Evolutionary conservation across 306 rosid genomes (phyloP), one percentile per base, ranked within the genome.

Genomic region (Begonia loranthoides): DNA sequence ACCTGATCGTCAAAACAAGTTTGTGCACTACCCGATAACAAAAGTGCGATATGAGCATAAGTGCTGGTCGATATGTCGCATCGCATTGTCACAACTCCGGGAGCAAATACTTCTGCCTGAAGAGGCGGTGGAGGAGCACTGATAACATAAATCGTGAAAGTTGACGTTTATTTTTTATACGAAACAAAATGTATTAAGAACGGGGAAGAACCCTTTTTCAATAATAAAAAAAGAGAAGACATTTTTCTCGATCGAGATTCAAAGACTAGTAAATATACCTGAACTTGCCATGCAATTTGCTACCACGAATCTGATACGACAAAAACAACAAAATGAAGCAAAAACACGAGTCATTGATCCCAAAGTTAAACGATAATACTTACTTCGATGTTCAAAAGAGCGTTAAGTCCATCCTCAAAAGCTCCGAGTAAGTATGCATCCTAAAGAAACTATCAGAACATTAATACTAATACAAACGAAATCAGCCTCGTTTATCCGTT

Each of bases 41-140:
- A 70, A 74, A 92, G 78, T 61, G 99, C 83, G 66, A 92, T 86
- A 62, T 92, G 99, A 21, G 96, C 84, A 54, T 80, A 76, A 64
- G 94, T 92, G 68, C 84, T 76, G 45, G 99, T 92, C 70, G 92
- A 73, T 22, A 92, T 68, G 73, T 92, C 99, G 62, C 99, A 92
- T 59, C 99, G 84, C 99, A 92, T 92, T 34, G 99, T 92, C 71
- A 92, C 94, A 38, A 92, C 99, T 52, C 99, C 99, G 0, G 96
- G 96, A 70, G 96, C 83, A 82, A 86, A 92, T 64, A 94, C 55
- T 22, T 86, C 94, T 5, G 94, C 99, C 75, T 92, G 99, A 67
- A 92, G 96, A 51, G 99, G 96, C 8, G 99, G 99, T 3, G 99
- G 96, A 36, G 96, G 84, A 47, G 99, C 96, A 78, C 99, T 92